Conservation (phyloP, 164 flowering plant species). For the Berberis vulgaris region DNA sequence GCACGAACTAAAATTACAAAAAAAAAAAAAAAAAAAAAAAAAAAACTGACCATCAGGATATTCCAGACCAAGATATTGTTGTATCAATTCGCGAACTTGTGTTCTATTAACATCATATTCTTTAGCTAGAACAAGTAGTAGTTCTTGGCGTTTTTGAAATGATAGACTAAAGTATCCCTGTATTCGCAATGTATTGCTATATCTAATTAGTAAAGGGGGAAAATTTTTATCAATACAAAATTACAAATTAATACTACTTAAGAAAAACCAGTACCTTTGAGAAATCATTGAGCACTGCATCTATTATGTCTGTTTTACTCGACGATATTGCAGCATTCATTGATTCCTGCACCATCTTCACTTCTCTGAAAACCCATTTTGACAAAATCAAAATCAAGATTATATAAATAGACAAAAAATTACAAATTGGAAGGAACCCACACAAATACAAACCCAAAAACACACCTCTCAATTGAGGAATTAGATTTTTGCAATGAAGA, state of each 20-base stretch:
- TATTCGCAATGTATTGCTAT: conserved; percentile 10
- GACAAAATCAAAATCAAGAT: too few species aligned
- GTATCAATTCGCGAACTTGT: conserved; percentile 61
- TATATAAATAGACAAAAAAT: too few species aligned
- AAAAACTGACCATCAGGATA: conserved; percentile 38
- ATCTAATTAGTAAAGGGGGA: not conserved
- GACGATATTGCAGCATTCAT: conserved; percentile 65
- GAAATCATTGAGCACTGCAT: conserved; percentile 56
- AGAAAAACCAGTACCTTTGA: conserved; percentile 38
- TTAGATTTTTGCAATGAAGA: conserved; percentile 10
- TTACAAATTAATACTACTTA: not conserved
- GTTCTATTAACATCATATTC: conserved; percentile 69
- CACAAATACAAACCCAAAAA: not conserved
- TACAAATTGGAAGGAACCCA: not conserved
- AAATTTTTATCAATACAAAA: not conserved
- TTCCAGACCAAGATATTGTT: conserved; percentile 75
- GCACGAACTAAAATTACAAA: not conserved
- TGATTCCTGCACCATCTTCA: conserved; percentile 42
- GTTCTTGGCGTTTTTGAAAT: conserved; percentile 36
- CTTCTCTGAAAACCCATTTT: conserved; percentile 27
- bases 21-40: conserved; percentile 2
- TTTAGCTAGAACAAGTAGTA: conserved; percentile 56
- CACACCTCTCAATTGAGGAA: conserved; percentile 26
- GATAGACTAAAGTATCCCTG: conserved; percentile 71
- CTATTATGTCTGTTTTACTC: conserved; percentile 68